Percentiles rank a stretch among this genome's conserved stretches.
These are phyloP conservation scores for Populus davidiana DNA, from an alignment of 345 rosid species.

Conservation along the genomic window DNA sequence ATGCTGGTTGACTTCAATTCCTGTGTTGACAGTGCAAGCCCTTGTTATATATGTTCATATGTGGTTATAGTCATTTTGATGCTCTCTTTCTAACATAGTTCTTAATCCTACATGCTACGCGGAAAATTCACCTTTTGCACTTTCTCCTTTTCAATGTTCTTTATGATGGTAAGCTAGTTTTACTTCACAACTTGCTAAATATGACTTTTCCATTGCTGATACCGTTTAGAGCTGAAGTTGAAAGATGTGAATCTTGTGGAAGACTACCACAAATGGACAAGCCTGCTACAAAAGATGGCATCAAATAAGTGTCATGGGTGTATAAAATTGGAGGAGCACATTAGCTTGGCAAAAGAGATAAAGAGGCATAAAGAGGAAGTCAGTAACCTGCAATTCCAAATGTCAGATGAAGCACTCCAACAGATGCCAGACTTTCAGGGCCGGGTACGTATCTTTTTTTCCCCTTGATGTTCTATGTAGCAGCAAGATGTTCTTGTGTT, in stretches of 20 bases:
- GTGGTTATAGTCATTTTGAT: not conserved
- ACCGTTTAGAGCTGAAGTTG: slow-evolving; percentile 68
- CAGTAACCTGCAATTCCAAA: slow-evolving; percentile 46
- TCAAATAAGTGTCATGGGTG: slow-evolving; percentile 86
- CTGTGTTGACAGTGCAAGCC: not conserved
- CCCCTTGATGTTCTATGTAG: slow-evolving; percentile 1
- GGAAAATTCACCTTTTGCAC: not conserved
- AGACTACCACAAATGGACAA: slow-evolving; percentile 56
- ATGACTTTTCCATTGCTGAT: too few species aligned
- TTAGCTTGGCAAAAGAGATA: slow-evolving; percentile 64
- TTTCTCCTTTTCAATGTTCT: not conserved
- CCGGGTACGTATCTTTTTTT: slow-evolving; percentile 51
- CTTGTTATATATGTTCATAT: not conserved
- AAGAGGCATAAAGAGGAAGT: slow-evolving; percentile 67
- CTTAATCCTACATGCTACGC: too few species aligned
- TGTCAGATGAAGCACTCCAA: slow-evolving; percentile 86
- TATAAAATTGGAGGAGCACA: slow-evolving; percentile 78
- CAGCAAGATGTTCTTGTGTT: slow-evolving; percentile 9
- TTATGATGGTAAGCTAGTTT: not conserved
- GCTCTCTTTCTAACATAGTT: too few species aligned
- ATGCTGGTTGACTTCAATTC: not conserved
- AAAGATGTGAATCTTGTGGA: slow-evolving; percentile 60
- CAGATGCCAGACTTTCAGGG: slow-evolving; percentile 98
- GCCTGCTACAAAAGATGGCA: slow-evolving; percentile 69
- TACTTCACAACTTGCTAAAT: not conserved